phyloP scores from a whole-genome alignment of 2,329 filamentous ascomycete species.

The Trichothecium roseum region DNA sequence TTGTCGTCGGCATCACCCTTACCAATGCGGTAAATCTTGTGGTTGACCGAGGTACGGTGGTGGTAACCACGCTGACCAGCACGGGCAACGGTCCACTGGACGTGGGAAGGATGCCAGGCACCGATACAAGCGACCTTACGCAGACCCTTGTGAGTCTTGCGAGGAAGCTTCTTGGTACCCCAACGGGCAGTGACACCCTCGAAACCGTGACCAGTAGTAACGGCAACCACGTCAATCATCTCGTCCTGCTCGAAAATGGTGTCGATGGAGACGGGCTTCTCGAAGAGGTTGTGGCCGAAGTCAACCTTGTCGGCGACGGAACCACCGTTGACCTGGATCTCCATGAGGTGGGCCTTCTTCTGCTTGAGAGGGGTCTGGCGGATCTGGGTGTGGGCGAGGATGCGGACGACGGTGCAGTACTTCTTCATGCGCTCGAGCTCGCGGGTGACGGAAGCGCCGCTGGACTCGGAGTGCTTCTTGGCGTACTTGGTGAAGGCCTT shows the following conservation, averaged over 20 bases:
- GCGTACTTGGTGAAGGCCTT: slow-evolving; percentile 99
- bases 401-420: slow-evolving; percentile 99
- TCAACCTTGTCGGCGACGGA: slow-evolving; percentile 93
- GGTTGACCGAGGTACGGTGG: slow-evolving; percentile 99
- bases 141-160: slow-evolving; percentile 99
- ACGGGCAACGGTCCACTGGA: slow-evolving; percentile 99
- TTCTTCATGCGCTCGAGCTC: slow-evolving; percentile 99
- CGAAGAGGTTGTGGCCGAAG: slow-evolving; percentile 90
- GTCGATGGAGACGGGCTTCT: slow-evolving; percentile 94
- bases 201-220: slow-evolving; percentile 99
- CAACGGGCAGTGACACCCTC: slow-evolving; percentile 93
- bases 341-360: slow-evolving; percentile 99
- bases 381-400: slow-evolving; percentile 99
- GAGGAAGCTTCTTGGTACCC: slow-evolving; percentile 99
- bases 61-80: slow-evolving; percentile 99
- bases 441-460: slow-evolving; percentile 80
- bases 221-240: slow-evolving; percentile 98
- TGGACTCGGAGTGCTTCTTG: slow-evolving; percentile 98
- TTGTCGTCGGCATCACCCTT: slow-evolving; percentile 85
- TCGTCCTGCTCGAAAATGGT: slow-evolving; percentile 98
- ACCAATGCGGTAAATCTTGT: slow-evolving; percentile 99
- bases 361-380: slow-evolving; percentile 99
- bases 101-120: slow-evolving; percentile 99
- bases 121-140: slow-evolving; percentile 99
- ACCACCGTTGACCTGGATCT: slow-evolving; percentile 99